Conservation (phyloP, 2,329 filamentous ascomycete species). For the Monilinia fructicola region DNA sequence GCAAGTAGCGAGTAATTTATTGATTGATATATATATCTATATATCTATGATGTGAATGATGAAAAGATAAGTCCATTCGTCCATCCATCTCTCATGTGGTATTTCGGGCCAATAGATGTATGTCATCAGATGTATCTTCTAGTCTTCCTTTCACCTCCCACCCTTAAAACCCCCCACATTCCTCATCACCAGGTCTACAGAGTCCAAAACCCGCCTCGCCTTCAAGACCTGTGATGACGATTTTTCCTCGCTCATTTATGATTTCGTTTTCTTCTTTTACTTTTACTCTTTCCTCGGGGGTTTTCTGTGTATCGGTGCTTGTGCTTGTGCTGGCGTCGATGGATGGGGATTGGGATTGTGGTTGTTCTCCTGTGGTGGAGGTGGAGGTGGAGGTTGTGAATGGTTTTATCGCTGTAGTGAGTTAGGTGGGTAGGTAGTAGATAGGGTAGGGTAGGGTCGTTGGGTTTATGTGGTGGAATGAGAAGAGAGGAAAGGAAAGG, state of each 20-base stretch:
- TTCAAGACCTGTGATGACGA: slow-evolving; percentile 20
- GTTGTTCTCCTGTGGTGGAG: slow-evolving; percentile 17
- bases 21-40: too few relatives aligned
- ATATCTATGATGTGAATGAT: too few relatives aligned
- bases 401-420: neutral
- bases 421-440: neutral
- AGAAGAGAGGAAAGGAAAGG: too few relatives aligned
- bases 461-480: neutral
- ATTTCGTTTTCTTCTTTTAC: slow-evolving; percentile 4
- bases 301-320: neutral
- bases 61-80: too few relatives aligned
- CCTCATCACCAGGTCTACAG: slow-evolving; percentile 18
- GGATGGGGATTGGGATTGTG: slow-evolving; percentile 25
- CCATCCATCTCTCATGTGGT: too few relatives aligned
- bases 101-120: too few relatives aligned
- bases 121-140: too few relatives aligned
- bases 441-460: neutral
- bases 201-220: slow-evolving; percentile 18
- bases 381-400: neutral
- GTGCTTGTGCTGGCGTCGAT: neutral
- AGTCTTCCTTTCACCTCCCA: too few relatives aligned
- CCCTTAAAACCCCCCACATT: slow-evolving; percentile 19
- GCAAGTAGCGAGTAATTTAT: too few relatives aligned
- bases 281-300: neutral
- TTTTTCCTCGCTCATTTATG: slow-evolving; percentile 25